Evolutionary conservation across 169 alveolate genomes (phyloP).

Genomic region (Plasmodium coatneyi): DNA sequence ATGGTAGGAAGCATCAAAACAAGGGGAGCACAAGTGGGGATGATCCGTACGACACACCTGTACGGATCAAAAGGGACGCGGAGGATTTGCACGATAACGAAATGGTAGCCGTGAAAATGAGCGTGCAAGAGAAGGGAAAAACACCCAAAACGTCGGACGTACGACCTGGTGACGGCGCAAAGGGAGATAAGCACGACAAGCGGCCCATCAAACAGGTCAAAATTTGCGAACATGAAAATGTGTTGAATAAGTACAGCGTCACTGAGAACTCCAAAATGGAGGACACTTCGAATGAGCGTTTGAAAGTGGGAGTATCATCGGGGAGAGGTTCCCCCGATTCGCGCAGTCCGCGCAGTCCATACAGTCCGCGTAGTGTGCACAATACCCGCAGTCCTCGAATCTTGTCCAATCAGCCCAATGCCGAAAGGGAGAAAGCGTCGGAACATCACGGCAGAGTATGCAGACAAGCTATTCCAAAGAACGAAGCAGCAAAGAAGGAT

Average conservation of each 20-base stretch:
- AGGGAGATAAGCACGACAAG: conserved; percentile 4
- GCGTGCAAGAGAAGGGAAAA: neutral
- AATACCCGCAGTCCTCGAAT: neutral
- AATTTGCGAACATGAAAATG: conserved; percentile 68
- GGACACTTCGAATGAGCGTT: conserved; percentile 11
- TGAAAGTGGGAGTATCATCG: conserved; percentile 5
- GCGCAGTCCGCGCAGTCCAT: neutral
- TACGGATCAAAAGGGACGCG: neutral
- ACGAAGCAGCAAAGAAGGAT: conserved; percentile 22
- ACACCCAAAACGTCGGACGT: neutral
- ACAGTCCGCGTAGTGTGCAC: neutral
- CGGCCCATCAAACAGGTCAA: conserved; percentile 45
- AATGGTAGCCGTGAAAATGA: neutral
- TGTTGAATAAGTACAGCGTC: conserved; percentile 44
- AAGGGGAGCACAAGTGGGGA: neutral
- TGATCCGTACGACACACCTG: neutral
- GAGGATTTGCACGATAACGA: neutral
- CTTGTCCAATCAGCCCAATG: neutral
- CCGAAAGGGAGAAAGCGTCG: conserved; percentile 16
- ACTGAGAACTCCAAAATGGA: conserved; percentile 26
- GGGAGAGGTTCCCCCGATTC: neutral
- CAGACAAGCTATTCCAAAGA: conserved; percentile 1
- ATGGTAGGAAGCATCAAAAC: neutral
- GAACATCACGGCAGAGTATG: conserved; percentile 35
- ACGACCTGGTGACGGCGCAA: neutral